A percentile compares a stretch with the other conserved stretches of the same genome.
Conservation (phyloP, 148 eudicot genomes). For the Vaccinium macrocarpon region DNA sequence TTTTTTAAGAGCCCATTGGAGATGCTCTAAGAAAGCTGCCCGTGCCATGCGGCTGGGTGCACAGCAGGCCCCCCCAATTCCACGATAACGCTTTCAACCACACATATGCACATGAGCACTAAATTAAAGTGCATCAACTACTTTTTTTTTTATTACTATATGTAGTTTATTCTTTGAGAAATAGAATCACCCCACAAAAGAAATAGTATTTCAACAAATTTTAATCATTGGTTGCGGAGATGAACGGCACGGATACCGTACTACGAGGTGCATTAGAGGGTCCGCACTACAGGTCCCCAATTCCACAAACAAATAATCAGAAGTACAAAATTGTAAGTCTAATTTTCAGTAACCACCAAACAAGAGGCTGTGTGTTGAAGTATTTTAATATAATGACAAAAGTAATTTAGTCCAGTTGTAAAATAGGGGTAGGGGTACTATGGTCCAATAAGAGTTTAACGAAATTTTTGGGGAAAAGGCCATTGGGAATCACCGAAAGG, state of each 20-base stretch:
- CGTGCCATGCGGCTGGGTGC: too few species aligned
- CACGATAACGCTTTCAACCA: neutral
- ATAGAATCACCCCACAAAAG: neutral
- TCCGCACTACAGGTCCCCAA: too few species aligned
- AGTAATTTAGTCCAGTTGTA: neutral
- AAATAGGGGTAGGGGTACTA: too few species aligned
- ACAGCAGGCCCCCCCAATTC: too few species aligned
- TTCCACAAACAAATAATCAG: too few species aligned
- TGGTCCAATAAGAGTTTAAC: neutral
- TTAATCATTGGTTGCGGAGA: too few species aligned
- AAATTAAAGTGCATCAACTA: neutral
- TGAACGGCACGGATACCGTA: too few species aligned
- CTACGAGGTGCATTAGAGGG: too few species aligned
- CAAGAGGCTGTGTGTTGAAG: too few species aligned
- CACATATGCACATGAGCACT: neutral
- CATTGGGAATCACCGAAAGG: conserved; percentile 23
- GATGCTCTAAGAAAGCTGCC: neutral
- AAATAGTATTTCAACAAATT: neutral
- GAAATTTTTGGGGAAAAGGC: neutral
- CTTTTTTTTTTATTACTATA: neutral
- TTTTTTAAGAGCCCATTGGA: neutral
- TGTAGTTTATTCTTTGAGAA: neutral
- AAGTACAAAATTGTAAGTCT: too few species aligned
- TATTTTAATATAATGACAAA: neutral
- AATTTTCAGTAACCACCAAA: too few species aligned